A percentile compares a stretch with the other conserved stretches of the same genome.
Conservation (phyloP, 2,329 filamentous ascomycete genomes). For the Botrytis elliptica region DNA sequence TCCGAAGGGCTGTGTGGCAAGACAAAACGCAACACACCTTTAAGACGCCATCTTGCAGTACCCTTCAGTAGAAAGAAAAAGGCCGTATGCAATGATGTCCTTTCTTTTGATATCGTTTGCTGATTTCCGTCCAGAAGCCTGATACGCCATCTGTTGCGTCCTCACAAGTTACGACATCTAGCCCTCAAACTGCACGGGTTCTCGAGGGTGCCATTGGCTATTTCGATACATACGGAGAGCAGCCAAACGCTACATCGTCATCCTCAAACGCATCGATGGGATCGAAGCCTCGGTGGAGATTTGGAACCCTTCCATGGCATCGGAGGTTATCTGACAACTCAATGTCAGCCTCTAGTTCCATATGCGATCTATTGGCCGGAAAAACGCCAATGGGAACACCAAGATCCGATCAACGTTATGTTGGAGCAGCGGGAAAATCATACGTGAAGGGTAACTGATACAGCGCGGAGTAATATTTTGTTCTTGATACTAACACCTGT, state of each 20-base stretch:
- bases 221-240: conserved; percentile 22
- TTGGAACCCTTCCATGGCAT: conserved; percentile 40
- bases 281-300: conserved; percentile 25
- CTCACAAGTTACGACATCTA: conserved; percentile 26
- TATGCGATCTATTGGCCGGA: conserved; percentile 36
- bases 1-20: conserved; percentile 30
- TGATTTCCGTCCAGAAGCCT: conserved; percentile 9
- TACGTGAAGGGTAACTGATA: conserved; percentile 27
- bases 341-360: conserved; percentile 36
- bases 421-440: conserved; percentile 25
- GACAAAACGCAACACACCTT: conserved; percentile 27
- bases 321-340: conserved; percentile 35
- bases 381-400: conserved; percentile 36
- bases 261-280: conserved; percentile 14
- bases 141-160: conserved; percentile 1
- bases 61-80: conserved; percentile 21
- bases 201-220: conserved; percentile 32
- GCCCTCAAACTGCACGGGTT: conserved; percentile 26
- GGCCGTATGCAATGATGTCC: conserved; percentile 20
- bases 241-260: neutral
- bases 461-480: neutral
- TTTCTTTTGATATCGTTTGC: neutral
- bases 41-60: conserved; percentile 18
- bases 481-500: neutral
- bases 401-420: conserved; percentile 24